phyloP scores from a whole-genome alignment of 163 green algal genomes.

The Scenedesmus sp. region DNA sequence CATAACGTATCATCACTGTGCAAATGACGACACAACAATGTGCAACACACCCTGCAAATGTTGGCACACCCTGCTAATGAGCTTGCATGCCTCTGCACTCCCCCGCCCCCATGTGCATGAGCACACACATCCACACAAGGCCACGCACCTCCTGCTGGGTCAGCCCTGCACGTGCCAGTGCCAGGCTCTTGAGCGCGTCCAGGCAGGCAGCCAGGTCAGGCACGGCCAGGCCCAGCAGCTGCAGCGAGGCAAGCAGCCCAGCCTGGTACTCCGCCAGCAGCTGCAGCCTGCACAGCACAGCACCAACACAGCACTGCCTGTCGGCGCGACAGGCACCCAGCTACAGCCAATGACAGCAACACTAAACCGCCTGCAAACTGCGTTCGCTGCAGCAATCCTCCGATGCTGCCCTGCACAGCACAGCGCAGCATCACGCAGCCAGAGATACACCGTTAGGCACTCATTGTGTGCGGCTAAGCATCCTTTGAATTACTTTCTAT shows the following conservation, averaged over 20 bases:
- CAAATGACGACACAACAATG: background rate
- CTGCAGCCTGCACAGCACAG: constrained; percentile 45
- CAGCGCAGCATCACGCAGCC: background rate
- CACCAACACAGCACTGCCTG: background rate
- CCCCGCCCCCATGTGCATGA: background rate
- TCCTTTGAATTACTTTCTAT: background rate
- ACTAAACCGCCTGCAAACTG: background rate
- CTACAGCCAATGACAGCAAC: background rate
- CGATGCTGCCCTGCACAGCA: background rate
- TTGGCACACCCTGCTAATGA: too few relatives aligned
- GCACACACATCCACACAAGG: background rate
- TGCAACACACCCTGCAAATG: background rate
- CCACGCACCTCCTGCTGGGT: constrained; percentile 61
- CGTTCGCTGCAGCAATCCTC: background rate
- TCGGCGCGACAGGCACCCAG: background rate
- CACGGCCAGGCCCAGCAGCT: constrained; percentile 77
- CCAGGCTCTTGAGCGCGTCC: constrained; percentile 74
- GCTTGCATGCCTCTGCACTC: too few relatives aligned
- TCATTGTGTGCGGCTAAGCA: background rate
- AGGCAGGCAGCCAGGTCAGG: constrained; percentile 61
- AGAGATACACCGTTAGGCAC: background rate
- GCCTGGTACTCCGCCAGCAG: constrained; percentile 54
- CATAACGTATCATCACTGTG: background rate
- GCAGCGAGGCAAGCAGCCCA: constrained; percentile 35
- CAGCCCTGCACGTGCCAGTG: constrained; percentile 80